A percentile compares a stretch with the other conserved stretches of the same genome.
These are phyloP conservation scores for Stachybotrys chlorohalonatus DNA, from an alignment of 2,329 filamentous ascomycete species.

Conservation along the genomic window DNA sequence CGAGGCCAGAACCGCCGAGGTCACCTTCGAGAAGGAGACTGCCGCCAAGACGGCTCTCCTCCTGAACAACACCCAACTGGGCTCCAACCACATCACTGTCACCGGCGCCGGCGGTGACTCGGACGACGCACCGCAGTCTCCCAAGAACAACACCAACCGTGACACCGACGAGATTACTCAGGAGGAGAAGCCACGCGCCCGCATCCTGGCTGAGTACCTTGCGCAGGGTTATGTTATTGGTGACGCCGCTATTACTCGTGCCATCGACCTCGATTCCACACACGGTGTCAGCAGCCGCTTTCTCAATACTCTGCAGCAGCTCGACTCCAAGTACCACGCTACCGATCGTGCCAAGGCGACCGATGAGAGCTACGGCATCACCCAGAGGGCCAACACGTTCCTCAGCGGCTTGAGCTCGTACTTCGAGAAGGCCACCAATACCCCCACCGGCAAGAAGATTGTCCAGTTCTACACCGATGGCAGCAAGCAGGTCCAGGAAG, in stretches of 20 bases:
- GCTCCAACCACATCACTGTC: conserved; percentile 72
- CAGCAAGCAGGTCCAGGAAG: conserved; percentile 85
- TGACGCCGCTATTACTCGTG: conserved; percentile 65
- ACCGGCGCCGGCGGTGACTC: conserved; percentile 57
- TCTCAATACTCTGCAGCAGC: conserved; percentile 61
- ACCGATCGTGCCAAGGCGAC: conserved; percentile 76
- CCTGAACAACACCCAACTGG: conserved; percentile 93
- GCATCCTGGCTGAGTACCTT: conserved; percentile 93
- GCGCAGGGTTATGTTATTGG: conserved; percentile 87
- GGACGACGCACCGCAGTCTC: conserved; percentile 49
- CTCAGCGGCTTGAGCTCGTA: conserved; percentile 68
- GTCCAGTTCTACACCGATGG: conserved; percentile 80
- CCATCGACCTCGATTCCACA: conserved; percentile 80
- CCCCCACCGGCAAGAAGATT: conserved; percentile 80
- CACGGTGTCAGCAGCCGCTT: conserved; percentile 81
- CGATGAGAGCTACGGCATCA: conserved; percentile 78
- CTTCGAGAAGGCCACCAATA: conserved; percentile 87
- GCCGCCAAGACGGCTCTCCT: conserved; percentile 95
- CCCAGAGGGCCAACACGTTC: conserved; percentile 57
- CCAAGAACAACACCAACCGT: conserved; percentile 46
- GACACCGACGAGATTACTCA: conserved; percentile 69
- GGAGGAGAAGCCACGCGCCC: conserved; percentile 91
- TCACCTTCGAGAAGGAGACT: conserved; percentile 94
- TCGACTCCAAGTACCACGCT: conserved; percentile 82
- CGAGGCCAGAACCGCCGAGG: conserved; percentile 73